Conservation (phyloP, 2,329 filamentous ascomycete genomes). For the Periconia sp. region DNA sequence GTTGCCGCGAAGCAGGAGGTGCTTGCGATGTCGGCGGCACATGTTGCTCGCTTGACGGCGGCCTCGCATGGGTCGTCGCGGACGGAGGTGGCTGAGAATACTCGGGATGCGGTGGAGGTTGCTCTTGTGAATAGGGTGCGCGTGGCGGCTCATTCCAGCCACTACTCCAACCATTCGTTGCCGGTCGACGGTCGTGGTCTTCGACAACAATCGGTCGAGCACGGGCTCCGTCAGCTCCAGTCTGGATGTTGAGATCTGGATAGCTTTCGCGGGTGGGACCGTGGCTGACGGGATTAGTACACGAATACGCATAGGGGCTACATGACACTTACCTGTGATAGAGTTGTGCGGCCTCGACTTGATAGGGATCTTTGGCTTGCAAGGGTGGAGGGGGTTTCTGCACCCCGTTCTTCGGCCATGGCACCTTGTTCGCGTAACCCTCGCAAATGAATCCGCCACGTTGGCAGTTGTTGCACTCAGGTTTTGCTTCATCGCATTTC, state of each 20-base stretch:
- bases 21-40: slow-evolving; percentile 20
- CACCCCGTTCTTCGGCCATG: slow-evolving; percentile 80
- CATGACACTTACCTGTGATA: slow-evolving; percentile 35
- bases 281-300: slow-evolving; percentile 14
- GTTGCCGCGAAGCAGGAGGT: slow-evolving; percentile 30
- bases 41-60: slow-evolving; percentile 31
- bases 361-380: slow-evolving; percentile 75
- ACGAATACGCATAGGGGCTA: neutral
- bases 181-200: slow-evolving; percentile 45
- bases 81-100: slow-evolving; percentile 27
- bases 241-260: slow-evolving; percentile 39
- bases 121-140: slow-evolving; percentile 29
- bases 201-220: slow-evolving; percentile 54
- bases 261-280: slow-evolving; percentile 36
- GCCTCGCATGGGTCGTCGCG: slow-evolving; percentile 21
- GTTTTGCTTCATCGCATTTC: slow-evolving; percentile 95
- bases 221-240: slow-evolving; percentile 51
- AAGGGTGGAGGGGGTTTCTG: slow-evolving; percentile 65
- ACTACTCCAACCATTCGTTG: slow-evolving; percentile 27
- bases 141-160: slow-evolving; percentile 31
- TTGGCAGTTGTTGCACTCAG: slow-evolving; percentile 89
- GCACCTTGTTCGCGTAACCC: slow-evolving; percentile 81
- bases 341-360: slow-evolving; percentile 28
- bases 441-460: slow-evolving; percentile 90
- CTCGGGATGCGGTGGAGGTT: slow-evolving; percentile 13